Evolutionary conservation across 352 stramenopile species (phyloP).

Genomic region (Aphanomyces invadans): DNA sequence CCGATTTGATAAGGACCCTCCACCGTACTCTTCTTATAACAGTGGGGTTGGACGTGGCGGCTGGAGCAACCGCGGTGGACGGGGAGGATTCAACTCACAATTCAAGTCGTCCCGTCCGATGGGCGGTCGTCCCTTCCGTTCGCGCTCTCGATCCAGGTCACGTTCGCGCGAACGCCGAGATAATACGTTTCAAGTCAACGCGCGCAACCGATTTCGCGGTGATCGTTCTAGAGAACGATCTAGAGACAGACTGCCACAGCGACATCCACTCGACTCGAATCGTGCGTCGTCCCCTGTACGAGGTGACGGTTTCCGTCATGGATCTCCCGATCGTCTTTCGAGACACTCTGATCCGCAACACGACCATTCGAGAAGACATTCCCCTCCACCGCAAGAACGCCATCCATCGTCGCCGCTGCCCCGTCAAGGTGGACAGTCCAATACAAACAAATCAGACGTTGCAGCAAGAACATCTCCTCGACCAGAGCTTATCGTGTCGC

Average conservation of each 20-base stretch:
- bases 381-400: background rate
- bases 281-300: background rate
- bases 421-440: background rate
- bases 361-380: background rate
- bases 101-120: constrained; percentile 8
- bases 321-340: background rate
- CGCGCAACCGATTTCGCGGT: background rate
- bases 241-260: background rate
- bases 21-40: background rate
- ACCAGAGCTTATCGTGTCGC: background rate
- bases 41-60: background rate
- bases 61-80: background rate
- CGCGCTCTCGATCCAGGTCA: constrained; percentile 10
- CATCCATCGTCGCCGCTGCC: background rate
- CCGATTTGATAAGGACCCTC: background rate
- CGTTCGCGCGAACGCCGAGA: constrained; percentile 15
- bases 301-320: background rate
- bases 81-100: constrained; percentile 1
- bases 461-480: no score
- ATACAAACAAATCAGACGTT: no score
- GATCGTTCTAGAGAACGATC: constrained; percentile 16
- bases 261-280: background rate
- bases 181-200: background rate
- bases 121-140: background rate
- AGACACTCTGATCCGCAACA: background rate